Evolutionary conservation across 495 filamentous ascomycete genomes (phyloP).

Genomic region (Tuber umbilicatum): DNA sequence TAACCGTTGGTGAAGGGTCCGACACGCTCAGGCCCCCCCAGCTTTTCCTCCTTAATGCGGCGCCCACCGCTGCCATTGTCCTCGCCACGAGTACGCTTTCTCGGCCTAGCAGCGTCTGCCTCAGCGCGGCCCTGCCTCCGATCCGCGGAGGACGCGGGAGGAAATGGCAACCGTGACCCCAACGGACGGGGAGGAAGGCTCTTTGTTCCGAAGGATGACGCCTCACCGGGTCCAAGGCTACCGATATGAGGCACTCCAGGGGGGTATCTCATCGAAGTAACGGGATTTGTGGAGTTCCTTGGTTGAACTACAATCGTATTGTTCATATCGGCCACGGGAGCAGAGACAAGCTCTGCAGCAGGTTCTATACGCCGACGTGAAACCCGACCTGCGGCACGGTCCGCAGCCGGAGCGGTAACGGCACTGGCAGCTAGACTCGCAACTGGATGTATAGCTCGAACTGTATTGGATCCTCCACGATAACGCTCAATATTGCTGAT

Average conservation of each 20-base stretch:
- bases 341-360: neutral
- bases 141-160: neutral
- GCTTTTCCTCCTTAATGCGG: neutral
- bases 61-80: neutral
- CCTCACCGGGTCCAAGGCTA: neutral
- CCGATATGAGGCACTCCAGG: neutral
- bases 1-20: neutral
- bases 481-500: constrained; percentile 41
- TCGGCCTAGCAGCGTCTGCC: neutral
- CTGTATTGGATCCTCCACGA: constrained; percentile 22
- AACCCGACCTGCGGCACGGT: neutral
- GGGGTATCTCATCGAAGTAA: neutral
- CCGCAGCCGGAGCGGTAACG: neutral
- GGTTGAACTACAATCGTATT: neutral
- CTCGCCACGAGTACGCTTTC: neutral
- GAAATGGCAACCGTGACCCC: neutral
- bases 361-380: neutral
- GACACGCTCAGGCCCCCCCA: neutral
- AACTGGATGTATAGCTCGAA: neutral
- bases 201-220: neutral
- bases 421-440: neutral
- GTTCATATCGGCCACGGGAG: neutral
- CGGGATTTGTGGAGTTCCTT: neutral
- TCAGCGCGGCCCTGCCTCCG: neutral
- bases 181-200: neutral